A percentile compares a stretch with the other conserved stretches of the same genome.
Evolutionary conservation across 257 asterid genomes (phyloP).

Genomic region (Penstemon newberryi): DNA sequence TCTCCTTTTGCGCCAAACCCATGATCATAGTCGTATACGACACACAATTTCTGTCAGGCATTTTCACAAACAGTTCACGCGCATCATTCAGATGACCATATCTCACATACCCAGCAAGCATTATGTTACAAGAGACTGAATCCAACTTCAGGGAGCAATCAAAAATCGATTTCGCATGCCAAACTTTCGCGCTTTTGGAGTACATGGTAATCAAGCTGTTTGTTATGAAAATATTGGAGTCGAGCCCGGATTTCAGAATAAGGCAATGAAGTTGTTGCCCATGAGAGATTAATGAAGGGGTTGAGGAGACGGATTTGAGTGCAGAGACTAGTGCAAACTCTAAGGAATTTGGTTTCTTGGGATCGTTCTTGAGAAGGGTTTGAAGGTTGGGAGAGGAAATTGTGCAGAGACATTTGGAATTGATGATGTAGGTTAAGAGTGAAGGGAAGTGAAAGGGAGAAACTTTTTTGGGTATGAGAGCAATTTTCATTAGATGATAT

Average conservation of each 20-base stretch:
- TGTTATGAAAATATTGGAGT: conserved; percentile 56
- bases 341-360: conserved; percentile 33
- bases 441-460: conserved; percentile 4
- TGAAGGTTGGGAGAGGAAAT: conserved; percentile 24
- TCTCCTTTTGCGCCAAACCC: conserved; percentile 64
- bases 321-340: conserved; percentile 59
- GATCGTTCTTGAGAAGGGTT: conserved; percentile 34
- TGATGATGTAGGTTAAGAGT: conserved; percentile 22
- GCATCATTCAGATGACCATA: conserved; percentile 56
- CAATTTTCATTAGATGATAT: conserved; percentile 43
- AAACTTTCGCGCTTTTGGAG: conserved; percentile 56
- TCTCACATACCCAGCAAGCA: conserved; percentile 60
- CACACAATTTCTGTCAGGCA: conserved; percentile 60
- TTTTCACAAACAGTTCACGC: conserved; percentile 65
- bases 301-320: conserved; percentile 59
- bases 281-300: conserved; percentile 38
- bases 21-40: conserved; percentile 82
- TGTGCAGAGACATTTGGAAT: conserved; percentile 42
- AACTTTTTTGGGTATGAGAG: conserved; percentile 27
- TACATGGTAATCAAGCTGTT: conserved; percentile 88
- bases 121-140: conserved; percentile 67
- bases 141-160: conserved; percentile 46
- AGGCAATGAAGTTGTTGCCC: conserved; percentile 70
- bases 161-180: conserved; percentile 53
- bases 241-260: conserved; percentile 59